Conservation (phyloP, 2,329 filamentous ascomycete species). For the Fusarium concolor region DNA sequence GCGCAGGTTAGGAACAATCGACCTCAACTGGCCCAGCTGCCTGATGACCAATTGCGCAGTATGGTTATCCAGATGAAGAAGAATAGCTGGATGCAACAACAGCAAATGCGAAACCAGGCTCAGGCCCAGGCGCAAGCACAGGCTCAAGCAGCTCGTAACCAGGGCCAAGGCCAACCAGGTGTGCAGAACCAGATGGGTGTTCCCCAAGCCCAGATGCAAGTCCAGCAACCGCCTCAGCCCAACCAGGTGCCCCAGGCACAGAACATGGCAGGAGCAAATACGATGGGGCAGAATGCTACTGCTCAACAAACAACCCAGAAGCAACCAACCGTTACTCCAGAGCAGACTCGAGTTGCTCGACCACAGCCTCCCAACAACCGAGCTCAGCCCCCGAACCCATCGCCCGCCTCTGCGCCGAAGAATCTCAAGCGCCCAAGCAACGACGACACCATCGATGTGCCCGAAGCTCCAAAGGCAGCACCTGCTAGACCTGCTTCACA, state of each 20-base stretch:
- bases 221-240: conserved; percentile 64
- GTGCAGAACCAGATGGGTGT: conserved; percentile 56
- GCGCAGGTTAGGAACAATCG: conserved; percentile 46
- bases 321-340: conserved; percentile 45
- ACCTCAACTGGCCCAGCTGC: conserved; percentile 44
- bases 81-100: conserved; percentile 47
- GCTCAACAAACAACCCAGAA: conserved; percentile 48
- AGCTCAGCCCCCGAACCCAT: conserved; percentile 51
- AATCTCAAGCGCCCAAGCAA: conserved; percentile 63
- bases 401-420: conserved; percentile 56
- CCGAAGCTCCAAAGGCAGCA: conserved; percentile 36
- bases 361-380: conserved; percentile 50
- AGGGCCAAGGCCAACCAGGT: conserved; percentile 49
- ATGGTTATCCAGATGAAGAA: conserved; percentile 52
- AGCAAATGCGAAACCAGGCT: conserved; percentile 47
- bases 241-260: conserved; percentile 53
- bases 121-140: conserved; percentile 20
- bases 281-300: conserved; percentile 57
- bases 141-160: conserved; percentile 45
- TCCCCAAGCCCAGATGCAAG: conserved; percentile 64
- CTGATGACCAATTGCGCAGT: conserved; percentile 51
- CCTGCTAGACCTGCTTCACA: conserved; percentile 44
- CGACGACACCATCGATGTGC: conserved; percentile 57
- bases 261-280: conserved; percentile 53
- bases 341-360: conserved; percentile 44